A percentile compares a stretch with the other conserved stretches of the same genome.
Conservation (phyloP, 2,329 filamentous ascomycete species). For the Orbilia blumenaviensis region DNA sequence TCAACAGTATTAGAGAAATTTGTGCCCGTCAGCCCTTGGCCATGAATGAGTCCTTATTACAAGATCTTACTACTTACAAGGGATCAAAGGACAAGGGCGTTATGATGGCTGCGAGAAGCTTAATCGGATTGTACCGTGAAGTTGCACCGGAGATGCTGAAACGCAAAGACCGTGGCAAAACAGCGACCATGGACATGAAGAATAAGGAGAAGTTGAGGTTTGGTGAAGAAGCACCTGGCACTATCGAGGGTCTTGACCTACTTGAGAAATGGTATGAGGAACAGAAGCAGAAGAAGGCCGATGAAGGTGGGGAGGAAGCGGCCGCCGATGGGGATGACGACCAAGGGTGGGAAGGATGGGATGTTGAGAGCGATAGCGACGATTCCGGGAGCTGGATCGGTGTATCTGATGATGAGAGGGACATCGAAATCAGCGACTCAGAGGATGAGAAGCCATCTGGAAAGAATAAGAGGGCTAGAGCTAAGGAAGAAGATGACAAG, state of each 20-base stretch:
- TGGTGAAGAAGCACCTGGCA: conserved; percentile 80
- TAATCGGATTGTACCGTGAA: conserved; percentile 89
- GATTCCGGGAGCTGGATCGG: conserved; percentile 58
- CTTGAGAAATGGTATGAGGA: conserved; percentile 94
- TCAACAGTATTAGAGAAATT: conserved; percentile 94
- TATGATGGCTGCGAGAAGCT: conserved; percentile 97
- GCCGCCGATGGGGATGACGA: conserved; percentile 68
- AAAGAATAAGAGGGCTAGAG: conserved; percentile 66
- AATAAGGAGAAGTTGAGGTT: conserved; percentile 79
- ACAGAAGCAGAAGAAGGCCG: conserved; percentile 71
- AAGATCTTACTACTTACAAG: conserved; percentile 93
- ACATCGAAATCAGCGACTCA: conserved; percentile 75
- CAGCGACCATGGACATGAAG: conserved; percentile 82
- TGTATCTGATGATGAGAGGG: conserved; percentile 38
- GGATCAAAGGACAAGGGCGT: conserved; percentile 98
- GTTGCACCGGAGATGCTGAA: conserved; percentile 87
- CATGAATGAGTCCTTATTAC: conserved; percentile 93
- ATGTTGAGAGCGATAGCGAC: conserved; percentile 82
- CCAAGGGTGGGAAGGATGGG: conserved; percentile 69
- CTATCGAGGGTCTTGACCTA: conserved; percentile 90
- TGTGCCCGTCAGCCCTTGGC: conserved; percentile 92
- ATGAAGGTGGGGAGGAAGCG: conserved; percentile 76
- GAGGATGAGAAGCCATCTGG: conserved; percentile 72
- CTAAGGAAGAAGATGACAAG: conserved; percentile 55
- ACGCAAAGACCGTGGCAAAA: conserved; percentile 89